Percentiles rank a stretch among this genome's conserved stretches.
phyloP scores from a whole-genome alignment of 1,284 basidiomycete species.

The Chalciporus sp. region DNA sequence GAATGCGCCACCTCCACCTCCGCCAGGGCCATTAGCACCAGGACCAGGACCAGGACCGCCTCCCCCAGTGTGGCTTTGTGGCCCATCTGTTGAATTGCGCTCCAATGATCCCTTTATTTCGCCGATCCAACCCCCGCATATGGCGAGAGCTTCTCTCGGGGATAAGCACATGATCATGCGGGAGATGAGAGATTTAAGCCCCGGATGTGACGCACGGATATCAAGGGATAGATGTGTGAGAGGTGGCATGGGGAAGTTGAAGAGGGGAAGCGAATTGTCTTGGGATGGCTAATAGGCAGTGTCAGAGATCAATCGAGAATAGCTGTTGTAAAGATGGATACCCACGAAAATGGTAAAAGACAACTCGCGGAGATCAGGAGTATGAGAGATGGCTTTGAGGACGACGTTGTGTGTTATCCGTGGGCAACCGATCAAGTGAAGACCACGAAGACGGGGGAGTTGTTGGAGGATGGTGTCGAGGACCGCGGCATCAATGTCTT shows the following conservation, averaged over 20 bases:
- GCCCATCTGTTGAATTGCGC: neutral
- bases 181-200: constrained; percentile 14
- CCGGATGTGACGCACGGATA: constrained; percentile 35
- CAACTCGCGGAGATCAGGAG: constrained; percentile 57
- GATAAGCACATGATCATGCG: constrained; percentile 22
- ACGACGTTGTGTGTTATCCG: constrained; percentile 53
- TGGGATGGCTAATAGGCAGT: constrained; percentile 25
- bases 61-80: neutral
- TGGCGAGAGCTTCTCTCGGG: constrained; percentile 24
- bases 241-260: constrained; percentile 38
- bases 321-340: constrained; percentile 1
- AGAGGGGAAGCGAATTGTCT: constrained; percentile 31
- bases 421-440: constrained; percentile 62
- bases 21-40: neutral
- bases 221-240: constrained; percentile 61
- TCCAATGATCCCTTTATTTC: constrained; percentile 22
- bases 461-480: constrained; percentile 49
- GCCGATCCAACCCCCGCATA: constrained; percentile 33
- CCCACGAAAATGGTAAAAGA: constrained; percentile 60
- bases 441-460: constrained; percentile 52
- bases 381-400: constrained; percentile 47
- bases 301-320: constrained; percentile 28
- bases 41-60: neutral
- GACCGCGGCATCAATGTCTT: constrained; percentile 52
- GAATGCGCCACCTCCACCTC: neutral